These are phyloP conservation scores for Metschnikowia dekortorum DNA, from an alignment of 805 yeast species.

Conservation along the genomic window DNA sequence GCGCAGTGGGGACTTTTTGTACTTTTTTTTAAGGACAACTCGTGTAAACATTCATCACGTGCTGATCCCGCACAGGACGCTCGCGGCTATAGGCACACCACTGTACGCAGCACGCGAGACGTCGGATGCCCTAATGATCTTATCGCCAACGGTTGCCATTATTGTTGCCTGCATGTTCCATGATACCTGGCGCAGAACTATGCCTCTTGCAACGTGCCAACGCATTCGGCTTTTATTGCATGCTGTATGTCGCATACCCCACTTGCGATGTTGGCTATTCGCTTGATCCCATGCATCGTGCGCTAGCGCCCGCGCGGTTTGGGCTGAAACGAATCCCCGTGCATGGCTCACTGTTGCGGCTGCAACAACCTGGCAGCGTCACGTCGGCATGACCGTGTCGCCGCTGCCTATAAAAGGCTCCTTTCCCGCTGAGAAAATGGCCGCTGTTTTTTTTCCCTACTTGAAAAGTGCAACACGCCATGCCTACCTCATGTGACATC, in stretches of 20 bases:
- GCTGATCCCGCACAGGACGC: constrained; percentile 7
- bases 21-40: constrained; percentile 12
- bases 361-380: constrained; percentile 1
- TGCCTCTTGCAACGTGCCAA: not conserved
- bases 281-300: not conserved
- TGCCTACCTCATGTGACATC: too few species aligned
- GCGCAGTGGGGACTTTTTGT: constrained; percentile 9
- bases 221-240: not conserved
- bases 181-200: too few species aligned
- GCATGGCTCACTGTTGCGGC: constrained; percentile 2
- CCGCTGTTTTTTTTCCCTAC: not conserved
- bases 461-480: not conserved
- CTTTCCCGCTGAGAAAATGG: not conserved
- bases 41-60: constrained; percentile 20
- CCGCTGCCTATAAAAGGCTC: not conserved
- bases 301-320: not conserved
- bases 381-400: not conserved
- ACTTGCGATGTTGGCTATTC: not conserved
- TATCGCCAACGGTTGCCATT: not conserved
- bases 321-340: constrained; percentile 1
- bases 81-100: not conserved
- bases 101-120: not conserved
- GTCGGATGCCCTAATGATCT: not conserved
- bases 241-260: not conserved
- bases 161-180: not conserved